phyloP scores from a whole-genome alignment of 345 rosid genomes.

The Alliaria petiolata region DNA sequence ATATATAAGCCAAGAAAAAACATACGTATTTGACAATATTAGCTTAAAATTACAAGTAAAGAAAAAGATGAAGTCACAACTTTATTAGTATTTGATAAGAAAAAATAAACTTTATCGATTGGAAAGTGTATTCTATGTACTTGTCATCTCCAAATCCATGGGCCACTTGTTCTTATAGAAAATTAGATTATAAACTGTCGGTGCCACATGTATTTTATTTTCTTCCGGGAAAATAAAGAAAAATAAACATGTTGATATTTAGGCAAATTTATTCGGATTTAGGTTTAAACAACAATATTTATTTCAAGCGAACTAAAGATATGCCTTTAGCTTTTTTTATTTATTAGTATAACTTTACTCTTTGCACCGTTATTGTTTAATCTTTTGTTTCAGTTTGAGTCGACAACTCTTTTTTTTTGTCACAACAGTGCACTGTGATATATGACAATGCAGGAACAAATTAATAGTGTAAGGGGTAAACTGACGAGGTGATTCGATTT shows the following conservation, averaged over 20 bases:
- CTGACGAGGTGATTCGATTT: neutral
- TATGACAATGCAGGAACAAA: neutral
- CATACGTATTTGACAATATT: neutral
- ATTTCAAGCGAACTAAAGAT: neutral
- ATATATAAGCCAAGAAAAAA: neutral
- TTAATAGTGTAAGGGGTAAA: neutral
- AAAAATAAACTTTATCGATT: neutral
- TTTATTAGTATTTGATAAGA: neutral
- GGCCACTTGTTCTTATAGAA: constrained; percentile 6
- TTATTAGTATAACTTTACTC: too few species aligned
- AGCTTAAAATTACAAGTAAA: neutral
- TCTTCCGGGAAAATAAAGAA: neutral
- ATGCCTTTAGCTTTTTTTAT: too few species aligned
- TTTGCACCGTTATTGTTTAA: neutral
- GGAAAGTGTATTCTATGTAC: neutral
- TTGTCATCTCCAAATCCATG: constrained; percentile 7
- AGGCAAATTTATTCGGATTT: neutral
- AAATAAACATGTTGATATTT: neutral
- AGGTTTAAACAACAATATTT: neutral
- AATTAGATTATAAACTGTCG: constrained; percentile 22
- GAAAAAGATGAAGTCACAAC: neutral
- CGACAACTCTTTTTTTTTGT: neutral
- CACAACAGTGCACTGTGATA: constrained; percentile 4
- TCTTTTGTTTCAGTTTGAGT: neutral
- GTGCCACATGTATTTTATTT: constrained; percentile 21